phyloP scores from a whole-genome alignment of 345 rosid species.

The Pelargonium nanum region DNA sequence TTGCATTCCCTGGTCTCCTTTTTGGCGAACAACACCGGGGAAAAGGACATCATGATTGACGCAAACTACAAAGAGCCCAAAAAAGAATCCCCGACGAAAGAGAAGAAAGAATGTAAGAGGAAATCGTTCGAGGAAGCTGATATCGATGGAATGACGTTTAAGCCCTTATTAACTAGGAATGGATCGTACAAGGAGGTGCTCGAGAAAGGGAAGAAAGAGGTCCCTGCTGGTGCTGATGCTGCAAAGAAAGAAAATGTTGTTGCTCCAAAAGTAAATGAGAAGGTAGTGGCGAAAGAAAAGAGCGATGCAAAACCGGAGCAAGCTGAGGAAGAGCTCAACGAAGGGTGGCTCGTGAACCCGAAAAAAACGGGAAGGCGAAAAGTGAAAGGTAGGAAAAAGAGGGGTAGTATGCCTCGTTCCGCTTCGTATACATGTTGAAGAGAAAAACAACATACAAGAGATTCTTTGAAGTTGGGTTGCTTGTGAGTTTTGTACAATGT shows the following conservation, averaged over 20 bases:
- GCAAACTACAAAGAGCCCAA: conserved; percentile 14
- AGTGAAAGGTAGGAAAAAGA: background rate
- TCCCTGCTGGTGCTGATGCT: too few relatives aligned
- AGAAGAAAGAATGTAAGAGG: background rate
- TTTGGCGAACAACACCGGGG: conserved; percentile 18
- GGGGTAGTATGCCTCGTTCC: background rate
- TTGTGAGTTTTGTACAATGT: background rate
- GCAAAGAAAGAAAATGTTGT: too few relatives aligned
- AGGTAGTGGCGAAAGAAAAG: too few relatives aligned
- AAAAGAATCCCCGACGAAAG: too few relatives aligned
- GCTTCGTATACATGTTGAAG: background rate
- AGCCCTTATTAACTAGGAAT: background rate
- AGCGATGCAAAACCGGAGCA: background rate
- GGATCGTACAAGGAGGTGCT: conserved; percentile 40
- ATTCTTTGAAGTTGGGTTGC: background rate
- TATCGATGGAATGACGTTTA: background rate
- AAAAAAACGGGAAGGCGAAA: conserved; percentile 11
- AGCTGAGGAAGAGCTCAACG: background rate
- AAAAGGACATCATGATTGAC: conserved; percentile 47
- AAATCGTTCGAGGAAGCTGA: background rate
- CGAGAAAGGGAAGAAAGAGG: conserved; percentile 25
- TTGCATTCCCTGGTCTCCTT: conserved; percentile 19
- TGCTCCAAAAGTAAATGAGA: too few relatives aligned
- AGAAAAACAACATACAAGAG: background rate
- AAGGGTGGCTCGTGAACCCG: conserved; percentile 37